Base-by-base conservation (phyloP, 148 eudicot genomes). In the Rhododendron williamsianum region DNA sequence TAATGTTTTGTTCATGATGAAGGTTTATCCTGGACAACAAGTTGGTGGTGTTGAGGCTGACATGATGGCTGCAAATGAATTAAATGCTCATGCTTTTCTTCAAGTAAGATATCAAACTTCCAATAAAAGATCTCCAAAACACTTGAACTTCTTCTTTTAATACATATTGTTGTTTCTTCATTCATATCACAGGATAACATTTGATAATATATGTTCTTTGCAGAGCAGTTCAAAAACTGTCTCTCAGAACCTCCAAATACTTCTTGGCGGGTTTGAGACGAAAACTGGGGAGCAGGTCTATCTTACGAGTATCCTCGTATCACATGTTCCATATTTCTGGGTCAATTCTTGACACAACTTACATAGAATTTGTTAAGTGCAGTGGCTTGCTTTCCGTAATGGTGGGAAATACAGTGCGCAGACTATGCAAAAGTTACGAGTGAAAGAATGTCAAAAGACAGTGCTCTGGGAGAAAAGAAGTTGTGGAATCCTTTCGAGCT, bases 51-150 rank as follows among this genome's bases (percentile, higher is more conserved):
- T 85, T 58, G 99, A 97, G 91, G 96, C 98, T 80, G 99, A 97
- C 86, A 91, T 92, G 93, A 97, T 97, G 99, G 99, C 99, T 87
- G 95, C 98, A 80, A 97, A 97, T 87, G 99, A 97, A 89, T 93
- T 97, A 46, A 88, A 89, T 79, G 89, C 96, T 69, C 99, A 97
- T 87, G 85, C 90, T 86, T 91, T 85, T 87, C 95, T 97, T 87
- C 98, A 95, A 89, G 98, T 94, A 90, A 41, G 83, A 82, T 84
- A 54, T 73, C 52, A 41, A 33, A 76, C 5, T 16, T 84, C 15
- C 21, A 23, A 21, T 58, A 81, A 21, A 60, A 81, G 83, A 81
- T 81, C 67, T 80, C 13, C 36, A 81, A 81, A 54, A 18, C 8
- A 16, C 27, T 6, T 54, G 45, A 52, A 81, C 15, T 48, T 80